Percentiles rank a stretch among this genome's conserved stretches.
Conservation (phyloP, 345 rosid genomes). For the Sonneratia caseolaris region DNA sequence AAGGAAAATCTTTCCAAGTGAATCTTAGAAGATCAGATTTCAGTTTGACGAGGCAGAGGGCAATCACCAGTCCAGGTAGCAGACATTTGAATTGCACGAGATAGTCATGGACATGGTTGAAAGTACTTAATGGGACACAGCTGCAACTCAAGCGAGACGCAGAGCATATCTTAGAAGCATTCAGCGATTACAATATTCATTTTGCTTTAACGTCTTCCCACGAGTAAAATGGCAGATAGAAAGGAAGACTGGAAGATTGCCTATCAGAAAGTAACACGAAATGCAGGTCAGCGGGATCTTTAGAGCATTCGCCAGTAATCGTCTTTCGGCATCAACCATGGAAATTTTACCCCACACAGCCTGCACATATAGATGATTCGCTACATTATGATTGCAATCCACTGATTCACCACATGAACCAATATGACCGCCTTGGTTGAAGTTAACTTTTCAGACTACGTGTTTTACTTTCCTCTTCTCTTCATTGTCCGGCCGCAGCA, state of each 20-base stretch:
- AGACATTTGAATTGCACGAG: conserved; percentile 63
- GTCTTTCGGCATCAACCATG: conserved; percentile 91
- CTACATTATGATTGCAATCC: not conserved
- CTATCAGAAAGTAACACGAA: conserved; percentile 95
- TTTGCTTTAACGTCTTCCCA: not conserved
- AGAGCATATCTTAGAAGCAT: not conserved
- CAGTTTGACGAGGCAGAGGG: not conserved
- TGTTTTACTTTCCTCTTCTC: no score
- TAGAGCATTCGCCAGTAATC: conserved; percentile 72
- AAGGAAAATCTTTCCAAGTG: no score
- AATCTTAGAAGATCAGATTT: not conserved
- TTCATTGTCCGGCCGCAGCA: no score
- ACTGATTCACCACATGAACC: not conserved
- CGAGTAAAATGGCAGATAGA: not conserved
- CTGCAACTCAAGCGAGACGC: conserved; percentile 31
- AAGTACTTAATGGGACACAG: conserved; percentile 76
- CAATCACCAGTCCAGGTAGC: conserved; percentile 75
- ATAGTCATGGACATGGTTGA: conserved; percentile 76
- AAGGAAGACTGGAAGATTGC: conserved; percentile 16
- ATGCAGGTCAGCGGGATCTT: conserved; percentile 81
- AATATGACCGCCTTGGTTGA: no score
- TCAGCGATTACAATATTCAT: no score
- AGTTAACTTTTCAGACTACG: no score
- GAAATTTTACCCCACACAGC: conserved; percentile 91
- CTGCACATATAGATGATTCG: conserved; percentile 16